These are phyloP conservation scores for Cudoniella acicularis DNA, from an alignment of 495 filamentous ascomycete genomes.

Conservation along the genomic window DNA sequence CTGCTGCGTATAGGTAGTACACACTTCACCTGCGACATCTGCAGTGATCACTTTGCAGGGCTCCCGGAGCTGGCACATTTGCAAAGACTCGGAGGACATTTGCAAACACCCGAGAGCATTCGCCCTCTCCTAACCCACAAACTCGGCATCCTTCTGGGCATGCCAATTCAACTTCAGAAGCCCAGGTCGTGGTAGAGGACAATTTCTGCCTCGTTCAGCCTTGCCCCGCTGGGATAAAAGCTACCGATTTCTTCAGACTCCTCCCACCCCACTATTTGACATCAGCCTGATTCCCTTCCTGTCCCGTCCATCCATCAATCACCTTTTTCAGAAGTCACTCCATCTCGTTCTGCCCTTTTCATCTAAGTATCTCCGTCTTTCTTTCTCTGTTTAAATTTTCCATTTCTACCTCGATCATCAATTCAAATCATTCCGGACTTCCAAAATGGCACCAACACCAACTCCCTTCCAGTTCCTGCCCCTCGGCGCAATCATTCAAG, in stretches of 20 bases:
- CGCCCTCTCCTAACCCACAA: too few relatives aligned
- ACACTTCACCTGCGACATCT: too few relatives aligned
- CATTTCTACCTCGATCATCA: background rate
- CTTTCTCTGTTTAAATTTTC: background rate
- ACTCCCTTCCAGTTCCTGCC: conserved; percentile 66
- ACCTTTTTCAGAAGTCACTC: background rate
- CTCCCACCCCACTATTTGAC: background rate
- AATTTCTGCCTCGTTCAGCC: background rate
- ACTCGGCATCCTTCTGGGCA: too few relatives aligned
- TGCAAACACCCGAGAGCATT: too few relatives aligned
- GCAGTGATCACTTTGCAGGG: too few relatives aligned
- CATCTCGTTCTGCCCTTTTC: background rate
- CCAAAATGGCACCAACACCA: background rate
- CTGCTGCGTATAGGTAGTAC: too few relatives aligned
- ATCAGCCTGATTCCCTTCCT: background rate
- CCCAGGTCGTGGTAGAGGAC: too few relatives aligned
- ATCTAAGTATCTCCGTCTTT: background rate
- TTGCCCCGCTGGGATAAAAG: conserved; percentile 1
- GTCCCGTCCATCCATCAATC: background rate
- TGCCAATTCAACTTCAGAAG: too few relatives aligned
- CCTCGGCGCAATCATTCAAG: conserved; percentile 83
- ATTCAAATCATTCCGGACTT: background rate
- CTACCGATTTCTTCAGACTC: background rate
- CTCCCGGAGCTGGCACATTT: too few relatives aligned
- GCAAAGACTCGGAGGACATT: too few relatives aligned